Conservation (phyloP, 441 rosid species). For the Viola pubescens region DNA sequence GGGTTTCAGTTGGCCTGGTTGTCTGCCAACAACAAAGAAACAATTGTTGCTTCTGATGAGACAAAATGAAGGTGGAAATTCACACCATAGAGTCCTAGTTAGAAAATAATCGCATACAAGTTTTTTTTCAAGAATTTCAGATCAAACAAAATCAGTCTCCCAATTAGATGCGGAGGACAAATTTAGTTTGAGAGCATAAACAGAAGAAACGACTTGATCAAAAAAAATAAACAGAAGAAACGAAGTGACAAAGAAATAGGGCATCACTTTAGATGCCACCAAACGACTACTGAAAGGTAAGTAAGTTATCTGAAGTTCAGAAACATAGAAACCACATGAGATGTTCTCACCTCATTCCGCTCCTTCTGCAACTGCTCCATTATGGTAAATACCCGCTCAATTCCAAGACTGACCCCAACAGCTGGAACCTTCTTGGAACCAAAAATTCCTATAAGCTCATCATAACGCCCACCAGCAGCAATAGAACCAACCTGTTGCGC, state of each 20-base stretch:
- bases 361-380: conserved; percentile 69
- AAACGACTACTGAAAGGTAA: not conserved
- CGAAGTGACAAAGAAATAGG: not conserved
- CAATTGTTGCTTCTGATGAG: not conserved
- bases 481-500: conserved; percentile 74
- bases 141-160: not conserved
- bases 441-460: conserved; percentile 84
- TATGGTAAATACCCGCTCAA: conserved; percentile 82
- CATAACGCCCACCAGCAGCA: conserved; percentile 93
- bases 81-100: not conserved
- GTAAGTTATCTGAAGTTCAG: not conserved
- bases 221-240: not conserved
- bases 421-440: conserved; percentile 87
- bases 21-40: conserved; percentile 30
- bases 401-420: conserved; percentile 93
- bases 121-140: not conserved
- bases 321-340: not conserved
- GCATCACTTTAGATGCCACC: not conserved
- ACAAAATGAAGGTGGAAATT: not conserved
- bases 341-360: conserved; percentile 45
- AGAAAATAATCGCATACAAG: not conserved
- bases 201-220: not conserved
- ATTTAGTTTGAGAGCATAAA: not conserved
- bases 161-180: not conserved
- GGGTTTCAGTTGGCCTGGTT: conserved; percentile 61